Evolutionary conservation across 2,329 filamentous ascomycete species (phyloP).

Genomic region (Arachnopeziza araneosa): DNA sequence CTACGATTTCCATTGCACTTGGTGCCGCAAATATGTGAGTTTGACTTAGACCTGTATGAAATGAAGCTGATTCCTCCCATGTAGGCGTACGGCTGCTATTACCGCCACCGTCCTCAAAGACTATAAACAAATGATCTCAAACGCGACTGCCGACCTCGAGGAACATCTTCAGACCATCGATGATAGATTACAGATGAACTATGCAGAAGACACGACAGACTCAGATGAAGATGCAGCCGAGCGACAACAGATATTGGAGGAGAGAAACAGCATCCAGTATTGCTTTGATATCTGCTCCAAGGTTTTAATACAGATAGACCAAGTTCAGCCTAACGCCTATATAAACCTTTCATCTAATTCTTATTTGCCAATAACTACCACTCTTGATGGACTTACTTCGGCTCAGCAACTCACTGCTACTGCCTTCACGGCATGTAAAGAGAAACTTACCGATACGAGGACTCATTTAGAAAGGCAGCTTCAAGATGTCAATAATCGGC

Average conservation of each 20-base stretch:
- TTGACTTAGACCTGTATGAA: constrained; percentile 32
- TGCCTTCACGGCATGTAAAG: constrained; percentile 18
- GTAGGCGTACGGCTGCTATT: constrained; percentile 30
- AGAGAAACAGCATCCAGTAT: constrained; percentile 28
- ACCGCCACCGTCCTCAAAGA: constrained; percentile 27
- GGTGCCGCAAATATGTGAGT: constrained; percentile 27
- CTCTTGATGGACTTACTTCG: constrained; percentile 9
- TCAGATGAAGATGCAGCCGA: constrained; percentile 10
- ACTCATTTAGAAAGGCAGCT: constrained; percentile 21
- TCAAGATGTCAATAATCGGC: constrained; percentile 20
- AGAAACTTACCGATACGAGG: constrained; percentile 19
- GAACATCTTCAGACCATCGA: constrained; percentile 26
- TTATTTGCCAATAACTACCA: constrained; percentile 2
- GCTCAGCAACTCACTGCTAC: constrained; percentile 14
- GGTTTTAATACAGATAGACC: constrained; percentile 26
- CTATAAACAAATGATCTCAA: constrained; percentile 29
- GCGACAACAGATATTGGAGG: constrained; percentile 24
- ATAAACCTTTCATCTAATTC: constrained; percentile 11
- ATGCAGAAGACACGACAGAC: constrained; percentile 2
- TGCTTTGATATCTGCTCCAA: constrained; percentile 29
- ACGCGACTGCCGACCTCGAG: constrained; percentile 27
- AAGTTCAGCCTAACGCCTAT: constrained; percentile 15
- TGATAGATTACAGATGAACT: constrained; percentile 5
- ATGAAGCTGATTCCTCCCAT: constrained; percentile 4
- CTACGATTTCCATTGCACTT: constrained; percentile 37